Evolutionary conservation across 1,139 yeast species (phyloP).

Genomic region (Sugiyamaella xylanicola): DNA sequence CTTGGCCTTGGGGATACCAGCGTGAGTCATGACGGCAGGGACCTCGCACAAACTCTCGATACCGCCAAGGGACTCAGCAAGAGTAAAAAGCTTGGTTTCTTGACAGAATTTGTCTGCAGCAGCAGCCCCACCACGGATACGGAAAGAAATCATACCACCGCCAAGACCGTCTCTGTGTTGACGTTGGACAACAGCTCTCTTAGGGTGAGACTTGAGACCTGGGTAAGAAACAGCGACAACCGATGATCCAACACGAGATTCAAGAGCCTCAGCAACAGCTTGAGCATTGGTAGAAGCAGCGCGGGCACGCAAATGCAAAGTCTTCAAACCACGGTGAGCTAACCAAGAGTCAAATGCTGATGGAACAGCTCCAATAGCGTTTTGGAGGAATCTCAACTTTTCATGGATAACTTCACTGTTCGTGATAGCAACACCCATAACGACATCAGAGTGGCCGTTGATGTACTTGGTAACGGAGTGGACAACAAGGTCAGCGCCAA

Average conservation of each 20-base stretch:
- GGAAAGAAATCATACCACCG: slow-evolving; percentile 90
- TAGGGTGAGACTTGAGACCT: slow-evolving; percentile 68
- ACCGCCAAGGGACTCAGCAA: slow-evolving; percentile 91
- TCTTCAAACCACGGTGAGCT: slow-evolving; percentile 90
- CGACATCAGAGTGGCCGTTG: slow-evolving; percentile 92
- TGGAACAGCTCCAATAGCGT: slow-evolving; percentile 87
- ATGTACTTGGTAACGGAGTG: slow-evolving; percentile 91
- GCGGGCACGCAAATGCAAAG: slow-evolving; percentile 77
- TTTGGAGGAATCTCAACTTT: slow-evolving; percentile 73
- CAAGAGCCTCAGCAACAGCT: slow-evolving; percentile 69
- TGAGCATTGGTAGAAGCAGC: slow-evolving; percentile 69
- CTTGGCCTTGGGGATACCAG: slow-evolving; percentile 80
- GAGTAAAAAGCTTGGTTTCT: slow-evolving; percentile 72
- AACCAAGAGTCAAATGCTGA: slow-evolving; percentile 92
- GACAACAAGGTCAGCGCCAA: slow-evolving; percentile 84
- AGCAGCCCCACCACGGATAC: slow-evolving; percentile 78
- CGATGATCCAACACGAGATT: slow-evolving; percentile 45
- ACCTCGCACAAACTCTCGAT: slow-evolving; percentile 85
- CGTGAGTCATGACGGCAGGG: slow-evolving; percentile 92
- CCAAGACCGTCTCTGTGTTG: slow-evolving; percentile 88
- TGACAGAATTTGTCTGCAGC: slow-evolving; percentile 78
- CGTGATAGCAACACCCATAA: slow-evolving; percentile 80
- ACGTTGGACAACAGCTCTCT: slow-evolving; percentile 61
- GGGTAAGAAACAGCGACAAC: slow-evolving; percentile 80
- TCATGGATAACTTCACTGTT: slow-evolving; percentile 64